Conservation (phyloP, 192 early-diverging fungal species). For the Mortierella antarctica region DNA sequence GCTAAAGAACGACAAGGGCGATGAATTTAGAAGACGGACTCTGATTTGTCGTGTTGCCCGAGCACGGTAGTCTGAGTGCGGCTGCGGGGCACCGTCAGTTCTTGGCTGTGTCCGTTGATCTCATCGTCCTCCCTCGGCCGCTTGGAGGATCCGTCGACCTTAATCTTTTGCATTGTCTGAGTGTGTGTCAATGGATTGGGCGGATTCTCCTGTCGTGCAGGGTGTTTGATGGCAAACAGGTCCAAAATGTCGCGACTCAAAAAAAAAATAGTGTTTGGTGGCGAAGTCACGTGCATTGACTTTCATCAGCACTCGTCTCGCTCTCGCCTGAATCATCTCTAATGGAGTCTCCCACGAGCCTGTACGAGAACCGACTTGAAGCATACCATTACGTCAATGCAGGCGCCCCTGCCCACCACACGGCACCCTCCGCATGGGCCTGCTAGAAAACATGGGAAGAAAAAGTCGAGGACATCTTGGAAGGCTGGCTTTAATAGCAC, state of each 20-base stretch:
- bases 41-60: constrained; percentile 24
- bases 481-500: constrained; percentile 45
- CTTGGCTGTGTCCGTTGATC: neutral
- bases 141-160: constrained; percentile 20
- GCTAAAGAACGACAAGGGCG: neutral
- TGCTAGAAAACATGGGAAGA: constrained; percentile 40
- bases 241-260: too few relatives aligned
- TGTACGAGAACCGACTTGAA: too few relatives aligned
- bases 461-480: constrained; percentile 51
- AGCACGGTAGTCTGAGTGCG: constrained; percentile 6
- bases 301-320: too few relatives aligned
- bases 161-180: neutral
- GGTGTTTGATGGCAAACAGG: too few relatives aligned
- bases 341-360: too few relatives aligned
- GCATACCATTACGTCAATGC: neutral
- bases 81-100: constrained; percentile 7
- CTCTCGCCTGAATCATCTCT: too few relatives aligned
- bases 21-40: constrained; percentile 8
- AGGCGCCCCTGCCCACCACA: neutral
- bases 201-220: neutral
- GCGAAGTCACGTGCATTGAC: neutral
- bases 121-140: constrained; percentile 3
- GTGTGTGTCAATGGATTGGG: constrained; percentile 1
- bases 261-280: neutral
- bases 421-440: constrained; percentile 19